Conservation (phyloP, 2,329 filamentous ascomycete genomes). For the Massarina eburnea region DNA sequence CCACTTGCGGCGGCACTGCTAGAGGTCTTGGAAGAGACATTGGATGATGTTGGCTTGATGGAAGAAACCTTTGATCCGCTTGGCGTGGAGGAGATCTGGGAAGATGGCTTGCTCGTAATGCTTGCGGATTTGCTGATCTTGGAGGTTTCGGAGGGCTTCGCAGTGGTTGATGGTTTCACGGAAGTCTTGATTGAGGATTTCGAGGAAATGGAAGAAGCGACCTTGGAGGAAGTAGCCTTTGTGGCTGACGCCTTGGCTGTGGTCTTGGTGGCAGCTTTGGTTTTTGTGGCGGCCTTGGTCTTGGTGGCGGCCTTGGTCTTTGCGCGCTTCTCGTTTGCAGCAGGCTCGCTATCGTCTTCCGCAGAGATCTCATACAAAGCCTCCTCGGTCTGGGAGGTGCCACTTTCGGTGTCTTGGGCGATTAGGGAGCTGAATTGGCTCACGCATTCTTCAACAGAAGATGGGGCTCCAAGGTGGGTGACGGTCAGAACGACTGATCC, state of each 20-base stretch:
- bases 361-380: slow-evolving; percentile 4
- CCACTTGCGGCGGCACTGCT: neutral
- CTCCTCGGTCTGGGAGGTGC: slow-evolving; percentile 1
- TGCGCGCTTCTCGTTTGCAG: neutral
- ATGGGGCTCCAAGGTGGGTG: slow-evolving; percentile 2
- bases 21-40: neutral
- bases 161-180: neutral
- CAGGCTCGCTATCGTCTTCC: neutral
- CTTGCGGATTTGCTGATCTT: too few species aligned
- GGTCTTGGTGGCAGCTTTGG: neutral
- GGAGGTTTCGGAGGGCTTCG: neutral
- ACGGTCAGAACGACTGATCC: slow-evolving; percentile 2
- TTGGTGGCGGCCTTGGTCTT: neutral
- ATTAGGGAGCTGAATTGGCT: slow-evolving; percentile 3
- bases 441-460: slow-evolving; percentile 4
- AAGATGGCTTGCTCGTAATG: too few species aligned
- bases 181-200: neutral
- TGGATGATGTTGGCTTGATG: neutral
- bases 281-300: neutral
- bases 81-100: too few species aligned
- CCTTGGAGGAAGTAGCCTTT: neutral
- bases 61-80: too few species aligned
- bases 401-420: neutral
- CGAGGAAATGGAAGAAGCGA: neutral
- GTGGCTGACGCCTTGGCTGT: neutral